Evolutionary conservation across 2,329 filamentous ascomycete species (phyloP).

Genomic region (Pyrenophora teres): DNA sequence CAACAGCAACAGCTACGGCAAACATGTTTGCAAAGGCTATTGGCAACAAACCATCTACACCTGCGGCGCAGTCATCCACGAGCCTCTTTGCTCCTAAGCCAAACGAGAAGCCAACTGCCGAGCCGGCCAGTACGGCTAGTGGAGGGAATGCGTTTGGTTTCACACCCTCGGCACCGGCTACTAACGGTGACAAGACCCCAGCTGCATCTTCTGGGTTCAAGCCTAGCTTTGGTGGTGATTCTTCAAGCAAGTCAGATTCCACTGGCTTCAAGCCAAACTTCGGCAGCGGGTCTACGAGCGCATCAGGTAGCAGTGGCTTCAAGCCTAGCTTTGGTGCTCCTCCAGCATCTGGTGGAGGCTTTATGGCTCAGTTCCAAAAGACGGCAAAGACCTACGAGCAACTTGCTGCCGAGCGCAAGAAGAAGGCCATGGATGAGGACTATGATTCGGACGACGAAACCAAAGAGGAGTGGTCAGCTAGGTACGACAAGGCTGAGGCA

Average conservation of each 20-base stretch:
- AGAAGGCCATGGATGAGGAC: slow-evolving; percentile 43
- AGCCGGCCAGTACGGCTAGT: slow-evolving; percentile 16
- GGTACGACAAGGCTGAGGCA: slow-evolving; percentile 38
- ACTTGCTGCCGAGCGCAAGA: slow-evolving; percentile 41
- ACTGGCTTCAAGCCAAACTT: slow-evolving; percentile 23
- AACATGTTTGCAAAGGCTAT: slow-evolving; percentile 33
- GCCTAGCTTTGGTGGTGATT: slow-evolving; percentile 16
- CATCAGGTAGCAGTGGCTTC: slow-evolving; percentile 10
- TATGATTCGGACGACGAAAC: slow-evolving; percentile 46
- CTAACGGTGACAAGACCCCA: slow-evolving; percentile 8
- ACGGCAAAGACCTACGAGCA: slow-evolving; percentile 39
- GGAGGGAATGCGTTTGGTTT: slow-evolving; percentile 19
- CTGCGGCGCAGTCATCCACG: slow-evolving; percentile 17
- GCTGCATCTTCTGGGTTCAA: slow-evolving; percentile 11
- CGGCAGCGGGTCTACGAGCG: slow-evolving; percentile 13
- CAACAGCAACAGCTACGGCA: slow-evolving; percentile 28
- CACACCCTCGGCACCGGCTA: slow-evolving; percentile 19
- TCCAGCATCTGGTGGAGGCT: slow-evolving; percentile 21
- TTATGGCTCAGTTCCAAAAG: slow-evolving; percentile 37
- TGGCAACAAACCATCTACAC: slow-evolving; percentile 22
- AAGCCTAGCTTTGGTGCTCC: slow-evolving; percentile 15
- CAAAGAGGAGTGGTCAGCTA: slow-evolving; percentile 40
- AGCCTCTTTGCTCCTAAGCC: slow-evolving; percentile 18
- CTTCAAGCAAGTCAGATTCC: not conserved
- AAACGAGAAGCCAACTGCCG: slow-evolving; percentile 5